phyloP scores from a whole-genome alignment of 768 basidiomycete species.

The Suillus weaverae region DNA sequence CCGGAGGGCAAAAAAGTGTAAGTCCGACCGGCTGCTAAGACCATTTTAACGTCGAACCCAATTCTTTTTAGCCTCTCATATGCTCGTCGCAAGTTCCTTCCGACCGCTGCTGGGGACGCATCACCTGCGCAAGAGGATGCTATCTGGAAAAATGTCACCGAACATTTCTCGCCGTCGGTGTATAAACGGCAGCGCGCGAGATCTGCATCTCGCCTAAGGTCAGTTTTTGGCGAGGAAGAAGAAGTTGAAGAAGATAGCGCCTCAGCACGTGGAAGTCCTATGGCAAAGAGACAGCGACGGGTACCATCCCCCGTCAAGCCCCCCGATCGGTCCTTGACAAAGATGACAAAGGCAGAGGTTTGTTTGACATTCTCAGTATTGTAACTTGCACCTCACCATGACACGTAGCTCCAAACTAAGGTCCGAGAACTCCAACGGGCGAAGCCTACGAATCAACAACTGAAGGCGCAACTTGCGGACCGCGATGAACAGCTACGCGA shows the following conservation, averaged over 20 bases:
- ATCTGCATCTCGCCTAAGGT: slow-evolving; percentile 8
- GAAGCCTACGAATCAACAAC: slow-evolving; percentile 17
- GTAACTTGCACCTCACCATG: background rate
- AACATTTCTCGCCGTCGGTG: slow-evolving; percentile 23
- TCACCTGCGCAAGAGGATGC: slow-evolving; percentile 35
- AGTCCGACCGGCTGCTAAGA: slow-evolving; percentile 18
- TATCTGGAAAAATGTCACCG: slow-evolving; percentile 41
- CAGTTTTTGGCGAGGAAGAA: background rate
- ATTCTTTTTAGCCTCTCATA: slow-evolving; percentile 28
- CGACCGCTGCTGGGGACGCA: slow-evolving; percentile 22
- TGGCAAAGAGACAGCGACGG: slow-evolving; percentile 13
- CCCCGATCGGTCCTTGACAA: slow-evolving; percentile 28
- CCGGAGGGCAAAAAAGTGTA: slow-evolving; percentile 47
- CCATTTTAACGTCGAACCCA: slow-evolving; percentile 2
- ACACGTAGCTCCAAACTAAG: background rate
- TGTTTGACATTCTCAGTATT: background rate
- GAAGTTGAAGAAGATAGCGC: slow-evolving; percentile 12
- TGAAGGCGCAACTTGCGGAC: slow-evolving; percentile 29
- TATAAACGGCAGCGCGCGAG: slow-evolving; percentile 10
- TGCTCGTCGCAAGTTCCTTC: slow-evolving; percentile 34
- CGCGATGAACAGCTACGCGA: slow-evolving; percentile 24
- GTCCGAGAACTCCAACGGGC: background rate
- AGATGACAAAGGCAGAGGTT: slow-evolving; percentile 46
- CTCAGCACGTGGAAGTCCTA: slow-evolving; percentile 11
- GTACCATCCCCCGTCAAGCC: slow-evolving; percentile 10